A percentile compares a stretch with the other conserved stretches of the same genome.
Conservation (phyloP, 139 green algal genomes). For the Yamagishiella unicocca region DNA sequence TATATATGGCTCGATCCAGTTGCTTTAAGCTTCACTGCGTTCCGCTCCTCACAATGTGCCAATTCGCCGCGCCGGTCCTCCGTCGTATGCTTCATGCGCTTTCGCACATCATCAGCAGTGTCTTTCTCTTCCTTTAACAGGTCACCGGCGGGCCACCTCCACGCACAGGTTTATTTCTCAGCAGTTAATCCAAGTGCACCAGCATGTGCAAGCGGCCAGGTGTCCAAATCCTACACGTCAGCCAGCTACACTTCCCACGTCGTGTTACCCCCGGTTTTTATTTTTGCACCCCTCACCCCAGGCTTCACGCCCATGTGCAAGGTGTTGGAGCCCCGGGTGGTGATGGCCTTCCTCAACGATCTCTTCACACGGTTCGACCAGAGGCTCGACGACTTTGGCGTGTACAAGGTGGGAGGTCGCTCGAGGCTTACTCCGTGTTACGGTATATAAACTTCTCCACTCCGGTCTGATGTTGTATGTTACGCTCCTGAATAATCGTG, state of each 20-base stretch:
- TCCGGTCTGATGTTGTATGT: neutral
- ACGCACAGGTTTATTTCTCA: conserved; percentile 8
- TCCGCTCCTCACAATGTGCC: neutral
- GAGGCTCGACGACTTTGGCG: neutral
- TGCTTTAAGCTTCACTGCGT: too few relatives aligned
- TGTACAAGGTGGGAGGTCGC: conserved; percentile 10
- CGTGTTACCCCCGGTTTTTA: too few relatives aligned
- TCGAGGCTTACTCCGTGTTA: too few relatives aligned
- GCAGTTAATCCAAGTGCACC: neutral
- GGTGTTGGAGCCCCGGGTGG: neutral
- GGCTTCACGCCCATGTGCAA: conserved; percentile 16
- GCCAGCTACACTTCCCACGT: too few relatives aligned
- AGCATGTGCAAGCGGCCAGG: too few relatives aligned
- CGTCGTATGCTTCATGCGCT: too few relatives aligned
- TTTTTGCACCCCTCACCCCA: too few relatives aligned
- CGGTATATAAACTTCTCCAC: too few relatives aligned
- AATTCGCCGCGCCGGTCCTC: neutral
- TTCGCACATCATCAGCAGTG: too few relatives aligned
- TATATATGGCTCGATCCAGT: neutral
- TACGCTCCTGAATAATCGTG: neutral
- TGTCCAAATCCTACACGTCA: too few relatives aligned
- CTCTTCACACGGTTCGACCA: neutral
- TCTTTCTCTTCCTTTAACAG: too few relatives aligned
- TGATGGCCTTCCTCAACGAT: conserved; percentile 22
- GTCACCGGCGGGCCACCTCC: neutral